These are phyloP conservation scores for Pseudovirgaria hyperparasitica DNA, from an alignment of 2,329 filamentous ascomycete genomes.

Conservation along the genomic window DNA sequence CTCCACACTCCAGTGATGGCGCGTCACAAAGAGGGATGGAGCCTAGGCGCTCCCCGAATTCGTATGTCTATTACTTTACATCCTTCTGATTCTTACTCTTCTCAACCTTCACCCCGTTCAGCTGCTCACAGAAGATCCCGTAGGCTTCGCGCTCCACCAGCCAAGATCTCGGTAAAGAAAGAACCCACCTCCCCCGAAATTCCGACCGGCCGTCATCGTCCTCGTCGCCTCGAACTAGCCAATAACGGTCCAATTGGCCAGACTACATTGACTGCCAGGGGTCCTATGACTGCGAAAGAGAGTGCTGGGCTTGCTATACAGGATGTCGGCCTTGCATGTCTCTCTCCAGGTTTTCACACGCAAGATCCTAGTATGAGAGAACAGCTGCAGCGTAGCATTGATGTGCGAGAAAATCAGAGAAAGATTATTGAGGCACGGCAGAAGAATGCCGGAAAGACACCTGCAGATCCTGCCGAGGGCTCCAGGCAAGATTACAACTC, in stretches of 20 bases:
- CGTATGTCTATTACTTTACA: slow-evolving; percentile 28
- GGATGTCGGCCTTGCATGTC: slow-evolving; percentile 83
- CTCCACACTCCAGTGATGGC: slow-evolving; percentile 25
- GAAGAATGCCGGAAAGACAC: slow-evolving; percentile 57
- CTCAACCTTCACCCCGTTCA: slow-evolving; percentile 12
- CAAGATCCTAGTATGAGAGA: slow-evolving; percentile 95
- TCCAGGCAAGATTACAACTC: slow-evolving; percentile 25
- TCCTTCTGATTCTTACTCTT: slow-evolving; percentile 11
- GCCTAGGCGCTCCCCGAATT: slow-evolving; percentile 41
- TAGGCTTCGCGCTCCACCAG: slow-evolving; percentile 41
- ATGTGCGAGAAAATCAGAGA: slow-evolving; percentile 84
- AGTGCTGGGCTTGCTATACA: slow-evolving; percentile 64
- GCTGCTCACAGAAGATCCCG: slow-evolving; percentile 25
- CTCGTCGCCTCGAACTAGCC: slow-evolving; percentile 66
- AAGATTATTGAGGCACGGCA: slow-evolving; percentile 91
- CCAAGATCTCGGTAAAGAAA: slow-evolving; percentile 91
- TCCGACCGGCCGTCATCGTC: slow-evolving; percentile 58
- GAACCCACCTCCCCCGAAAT: slow-evolving; percentile 81
- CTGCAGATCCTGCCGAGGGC: slow-evolving; percentile 14
- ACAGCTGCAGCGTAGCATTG: slow-evolving; percentile 86
- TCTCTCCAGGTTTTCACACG: slow-evolving; percentile 91
- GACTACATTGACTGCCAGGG: slow-evolving; percentile 45
- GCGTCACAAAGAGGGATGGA: slow-evolving; percentile 26
- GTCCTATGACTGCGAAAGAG: slow-evolving; percentile 63
- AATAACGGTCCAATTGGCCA: slow-evolving; percentile 30